Percentiles rank a stretch among this genome's conserved stretches.
phyloP scores from a whole-genome alignment of 768 basidiomycete genomes.

The Hericium rajendrae region DNA sequence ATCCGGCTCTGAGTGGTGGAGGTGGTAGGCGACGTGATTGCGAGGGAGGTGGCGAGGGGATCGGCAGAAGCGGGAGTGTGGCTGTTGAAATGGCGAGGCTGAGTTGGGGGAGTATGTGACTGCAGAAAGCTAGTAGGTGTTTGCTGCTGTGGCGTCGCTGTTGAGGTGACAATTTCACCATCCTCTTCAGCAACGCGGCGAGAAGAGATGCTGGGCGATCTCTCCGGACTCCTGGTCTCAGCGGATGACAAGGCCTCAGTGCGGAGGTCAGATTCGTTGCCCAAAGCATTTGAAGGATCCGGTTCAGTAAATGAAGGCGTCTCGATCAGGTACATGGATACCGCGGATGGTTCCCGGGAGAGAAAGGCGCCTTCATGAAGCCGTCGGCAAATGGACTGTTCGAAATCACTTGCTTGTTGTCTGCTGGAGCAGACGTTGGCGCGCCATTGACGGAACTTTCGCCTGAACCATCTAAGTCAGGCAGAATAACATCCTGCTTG shows the following conservation, averaged over 20 bases:
- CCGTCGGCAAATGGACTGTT: too few relatives aligned
- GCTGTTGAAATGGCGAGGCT: constrained; percentile 9
- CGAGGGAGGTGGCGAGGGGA: not conserved
- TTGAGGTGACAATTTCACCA: constrained; percentile 5
- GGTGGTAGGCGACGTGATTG: constrained; percentile 9
- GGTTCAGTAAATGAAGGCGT: too few relatives aligned
- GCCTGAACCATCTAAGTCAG: too few relatives aligned
- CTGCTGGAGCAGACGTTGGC: too few relatives aligned
- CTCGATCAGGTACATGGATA: not conserved
- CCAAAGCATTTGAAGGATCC: too few relatives aligned
- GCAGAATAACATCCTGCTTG: too few relatives aligned
- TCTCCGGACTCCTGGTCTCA: too few relatives aligned
- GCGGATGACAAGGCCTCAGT: too few relatives aligned
- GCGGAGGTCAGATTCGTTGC: too few relatives aligned
- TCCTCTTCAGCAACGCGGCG: constrained; percentile 3
- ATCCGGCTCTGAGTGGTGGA: constrained; percentile 6
- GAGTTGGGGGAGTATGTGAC: constrained; percentile 5
- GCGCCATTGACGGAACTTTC: too few relatives aligned
- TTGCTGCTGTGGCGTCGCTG: not conserved
- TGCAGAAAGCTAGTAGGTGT: not conserved
- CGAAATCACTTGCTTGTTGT: too few relatives aligned
- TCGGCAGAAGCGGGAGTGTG: not conserved
- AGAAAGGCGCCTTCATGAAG: not conserved
- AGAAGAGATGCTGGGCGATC: not conserved
- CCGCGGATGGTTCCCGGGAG: not conserved